Percentiles rank a stretch among this genome's conserved stretches.
Evolutionary conservation across 208 protist species (phyloP).

Genomic region (Leishmania tropica): DNA sequence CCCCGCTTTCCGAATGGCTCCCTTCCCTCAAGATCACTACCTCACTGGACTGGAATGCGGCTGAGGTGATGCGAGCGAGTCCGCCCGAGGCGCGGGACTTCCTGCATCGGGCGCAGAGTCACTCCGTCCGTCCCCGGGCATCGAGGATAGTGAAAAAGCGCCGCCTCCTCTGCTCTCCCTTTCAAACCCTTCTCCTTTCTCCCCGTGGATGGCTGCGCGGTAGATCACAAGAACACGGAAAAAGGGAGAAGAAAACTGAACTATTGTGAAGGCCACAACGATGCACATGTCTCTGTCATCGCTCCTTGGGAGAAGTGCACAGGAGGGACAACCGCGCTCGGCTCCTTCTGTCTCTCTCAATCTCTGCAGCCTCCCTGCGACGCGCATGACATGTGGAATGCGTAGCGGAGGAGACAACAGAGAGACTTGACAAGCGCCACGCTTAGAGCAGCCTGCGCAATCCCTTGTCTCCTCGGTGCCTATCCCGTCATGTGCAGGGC

Average conservation of each 20-base stretch:
- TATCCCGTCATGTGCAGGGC: background rate
- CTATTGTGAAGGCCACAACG: background rate
- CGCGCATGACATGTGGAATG: background rate
- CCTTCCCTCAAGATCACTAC: conserved; percentile 10
- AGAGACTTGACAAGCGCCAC: background rate
- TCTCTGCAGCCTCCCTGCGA: background rate
- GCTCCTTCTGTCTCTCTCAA: background rate
- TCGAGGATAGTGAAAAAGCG: background rate
- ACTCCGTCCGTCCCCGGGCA: background rate
- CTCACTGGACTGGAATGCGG: background rate
- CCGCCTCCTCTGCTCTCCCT: background rate
- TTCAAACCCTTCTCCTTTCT: background rate
- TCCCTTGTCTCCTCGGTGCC: background rate
- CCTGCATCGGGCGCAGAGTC: background rate
- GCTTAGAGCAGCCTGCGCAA: background rate
- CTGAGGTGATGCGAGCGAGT: background rate
- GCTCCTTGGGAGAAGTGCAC: background rate
- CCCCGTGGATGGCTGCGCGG: background rate
- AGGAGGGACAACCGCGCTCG: background rate
- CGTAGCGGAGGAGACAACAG: background rate
- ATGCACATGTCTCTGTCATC: background rate
- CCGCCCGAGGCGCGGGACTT: conserved; percentile 7
- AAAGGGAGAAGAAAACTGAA: background rate
- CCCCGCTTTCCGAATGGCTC: background rate
- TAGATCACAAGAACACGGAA: background rate